A percentile compares a stretch with the other conserved stretches of the same genome.
Evolutionary conservation across 148 eudicot species (phyloP).

Genomic region (Fagopyrum homotropicum): DNA sequence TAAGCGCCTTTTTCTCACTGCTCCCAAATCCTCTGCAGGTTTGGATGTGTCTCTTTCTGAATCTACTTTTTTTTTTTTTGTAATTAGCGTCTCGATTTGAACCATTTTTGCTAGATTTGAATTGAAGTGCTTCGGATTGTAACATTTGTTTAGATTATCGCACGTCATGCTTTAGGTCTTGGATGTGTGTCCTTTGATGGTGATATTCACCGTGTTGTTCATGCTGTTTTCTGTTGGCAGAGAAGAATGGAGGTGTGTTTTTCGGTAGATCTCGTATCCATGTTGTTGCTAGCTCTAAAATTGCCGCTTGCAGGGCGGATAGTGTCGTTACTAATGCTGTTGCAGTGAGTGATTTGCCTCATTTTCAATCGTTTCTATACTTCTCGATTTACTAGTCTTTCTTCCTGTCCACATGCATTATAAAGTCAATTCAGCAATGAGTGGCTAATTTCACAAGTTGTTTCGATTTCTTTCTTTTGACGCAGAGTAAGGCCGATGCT

Average conservation of each 20-base stretch:
- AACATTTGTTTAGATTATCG: background rate
- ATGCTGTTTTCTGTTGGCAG: conserved; percentile 25
- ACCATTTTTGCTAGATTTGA: background rate
- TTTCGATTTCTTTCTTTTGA: conserved; percentile 5
- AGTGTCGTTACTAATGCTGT: conserved; percentile 50
- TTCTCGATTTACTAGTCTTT: background rate
- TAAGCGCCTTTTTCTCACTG: conserved; percentile 18
- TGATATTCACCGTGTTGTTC: background rate
- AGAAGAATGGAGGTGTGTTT: conserved; percentile 27
- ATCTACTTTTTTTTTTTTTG: background rate
- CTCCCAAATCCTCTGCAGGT: conserved; percentile 32
- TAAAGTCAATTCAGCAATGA: background rate
- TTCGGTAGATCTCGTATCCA: conserved; percentile 41
- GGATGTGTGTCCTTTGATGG: background rate
- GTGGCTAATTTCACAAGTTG: background rate
- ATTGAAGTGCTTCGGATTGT: background rate
- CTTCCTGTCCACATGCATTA: background rate
- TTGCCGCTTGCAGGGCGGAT: conserved; percentile 21
- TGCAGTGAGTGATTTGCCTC: conserved; percentile 38
- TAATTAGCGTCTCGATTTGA: background rate
- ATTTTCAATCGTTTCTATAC: background rate
- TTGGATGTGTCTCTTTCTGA: conserved; percentile 4
- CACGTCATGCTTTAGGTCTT: background rate
- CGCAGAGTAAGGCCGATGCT: conserved; percentile 42
- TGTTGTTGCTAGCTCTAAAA: conserved; percentile 21